Conservation (phyloP, 2,329 filamentous ascomycete genomes). For the Nannizzia gypsea region DNA sequence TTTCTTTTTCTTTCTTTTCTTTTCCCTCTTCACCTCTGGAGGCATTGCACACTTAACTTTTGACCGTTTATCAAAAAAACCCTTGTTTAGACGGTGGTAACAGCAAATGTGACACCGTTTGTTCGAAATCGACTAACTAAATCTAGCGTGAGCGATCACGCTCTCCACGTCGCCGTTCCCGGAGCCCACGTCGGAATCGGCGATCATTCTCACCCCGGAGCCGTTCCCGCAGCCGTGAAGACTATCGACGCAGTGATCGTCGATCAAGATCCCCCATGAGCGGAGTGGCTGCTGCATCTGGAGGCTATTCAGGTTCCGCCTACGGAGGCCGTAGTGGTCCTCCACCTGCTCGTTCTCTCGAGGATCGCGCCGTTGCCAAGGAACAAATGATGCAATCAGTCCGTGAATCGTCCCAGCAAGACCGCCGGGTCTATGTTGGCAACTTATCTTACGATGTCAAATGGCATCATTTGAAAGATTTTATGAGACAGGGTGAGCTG, state of each 20-base stretch:
- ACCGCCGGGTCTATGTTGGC: conserved; percentile 98
- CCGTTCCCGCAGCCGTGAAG: conserved; percentile 67
- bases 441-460: conserved; percentile 99
- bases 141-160: conserved; percentile 63
- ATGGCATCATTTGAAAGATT: conserved; percentile 99
- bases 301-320: conserved; percentile 55
- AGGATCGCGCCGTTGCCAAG: conserved; percentile 71
- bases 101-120: not conserved
- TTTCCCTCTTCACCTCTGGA: not conserved
- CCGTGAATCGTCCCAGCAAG: conserved; percentile 90
- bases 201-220: conserved; percentile 69
- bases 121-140: not conserved
- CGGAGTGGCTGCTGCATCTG: conserved; percentile 54
- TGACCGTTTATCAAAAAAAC: not conserved
- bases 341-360: conserved; percentile 59
- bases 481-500: conserved; percentile 93
- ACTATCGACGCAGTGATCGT: conserved; percentile 62
- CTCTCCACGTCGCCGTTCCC: conserved; percentile 58
- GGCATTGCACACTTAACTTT: not conserved
- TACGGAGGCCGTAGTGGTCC: conserved; percentile 50
- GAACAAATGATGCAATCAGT: conserved; percentile 95
- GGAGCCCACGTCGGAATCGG: conserved; percentile 65
- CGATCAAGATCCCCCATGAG: conserved; percentile 81
- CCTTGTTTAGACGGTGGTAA: not conserved
- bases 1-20: not conserved